Base-by-base conservation (phyloP, 1,139 yeast species). In the Magnusiomyces magnusii region DNA sequence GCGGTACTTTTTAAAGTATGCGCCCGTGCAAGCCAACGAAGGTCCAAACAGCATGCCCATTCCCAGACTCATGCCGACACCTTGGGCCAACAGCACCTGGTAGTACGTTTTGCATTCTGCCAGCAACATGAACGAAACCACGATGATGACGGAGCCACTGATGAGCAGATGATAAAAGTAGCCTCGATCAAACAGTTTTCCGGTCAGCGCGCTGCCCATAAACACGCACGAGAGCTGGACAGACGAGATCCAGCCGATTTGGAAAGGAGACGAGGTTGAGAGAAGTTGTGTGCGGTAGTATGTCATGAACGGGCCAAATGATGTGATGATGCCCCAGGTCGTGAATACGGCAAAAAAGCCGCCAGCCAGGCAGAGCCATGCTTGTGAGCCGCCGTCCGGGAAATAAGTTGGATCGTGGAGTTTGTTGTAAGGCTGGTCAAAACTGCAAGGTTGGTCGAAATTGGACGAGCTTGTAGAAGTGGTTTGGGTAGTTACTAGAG, bases 261-360 rank as follows among this genome's bases (percentile, higher is more conserved):
- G 60, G 21, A 68, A 67, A 24, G 66, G 72, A 2, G 79, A 66
- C 1, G 73, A 71, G 49, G 73, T 65, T 1, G 69, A 67, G 53
- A 84, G 72, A 58, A 82, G 81, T 59, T 80, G 76, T 2, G 71
- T 66, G 2, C 80, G 68, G 27, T 84, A 78, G 65, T 84, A 84
- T 2, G 83, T 77, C 67, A 85, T 86, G 59, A 83, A 80, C 0
- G 84, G 85, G 55, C 89, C 89, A 57, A 80, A 74, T 1, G 85
- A 73, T 62, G 83, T 84, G 62, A 81, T 78, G 27, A 84, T 69
- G 1, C 90, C 90, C 74, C 84, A 82, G 42, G 78, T 76, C 24
- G 80, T 79, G 53, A 81, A 71, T 24, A 81, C 71, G 0, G 85
- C 81, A 60, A 81, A 66, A 61, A 82, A 82, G 0, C 70, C 73